Evolutionary conservation across 1,284 basidiomycete species (phyloP).

Genomic region (Paramarasmius palmivorus): DNA sequence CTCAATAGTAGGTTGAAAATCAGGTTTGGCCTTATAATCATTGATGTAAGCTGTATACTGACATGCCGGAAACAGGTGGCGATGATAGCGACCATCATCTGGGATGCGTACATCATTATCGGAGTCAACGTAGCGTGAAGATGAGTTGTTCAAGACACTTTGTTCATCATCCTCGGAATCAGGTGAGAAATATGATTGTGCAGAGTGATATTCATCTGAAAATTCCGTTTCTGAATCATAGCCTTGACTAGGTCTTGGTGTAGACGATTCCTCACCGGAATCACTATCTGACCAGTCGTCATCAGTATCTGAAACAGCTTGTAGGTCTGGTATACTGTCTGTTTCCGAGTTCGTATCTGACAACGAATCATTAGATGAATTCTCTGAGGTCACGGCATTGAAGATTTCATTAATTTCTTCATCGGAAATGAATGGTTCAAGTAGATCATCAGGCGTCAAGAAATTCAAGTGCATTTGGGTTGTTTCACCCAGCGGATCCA

Average conservation of each 20-base stretch:
- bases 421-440: neutral
- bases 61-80: too few species aligned
- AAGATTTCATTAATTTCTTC: neutral
- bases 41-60: neutral
- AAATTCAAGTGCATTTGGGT: neutral
- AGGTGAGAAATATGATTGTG: neutral
- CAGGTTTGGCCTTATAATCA: neutral
- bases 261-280: too few species aligned
- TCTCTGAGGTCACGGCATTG: neutral
- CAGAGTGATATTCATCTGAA: slow-evolving; percentile 1
- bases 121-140: too few species aligned
- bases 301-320: slow-evolving; percentile 1
- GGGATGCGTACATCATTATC: too few species aligned
- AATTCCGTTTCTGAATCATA: neutral
- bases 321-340: slow-evolving; percentile 1
- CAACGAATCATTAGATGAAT: too few species aligned
- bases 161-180: too few species aligned
- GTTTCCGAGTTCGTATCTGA: too few species aligned
- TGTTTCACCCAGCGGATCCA: neutral
- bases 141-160: too few species aligned
- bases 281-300: neutral
- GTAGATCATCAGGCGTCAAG: neutral
- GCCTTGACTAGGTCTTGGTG: too few species aligned
- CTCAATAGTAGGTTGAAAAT: neutral
- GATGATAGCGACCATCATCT: too few species aligned